Evolutionary conservation across 2,329 filamentous ascomycete genomes (phyloP), one percentile per base, ranked within the genome.

Genomic region (Stemphylium beticola): DNA sequence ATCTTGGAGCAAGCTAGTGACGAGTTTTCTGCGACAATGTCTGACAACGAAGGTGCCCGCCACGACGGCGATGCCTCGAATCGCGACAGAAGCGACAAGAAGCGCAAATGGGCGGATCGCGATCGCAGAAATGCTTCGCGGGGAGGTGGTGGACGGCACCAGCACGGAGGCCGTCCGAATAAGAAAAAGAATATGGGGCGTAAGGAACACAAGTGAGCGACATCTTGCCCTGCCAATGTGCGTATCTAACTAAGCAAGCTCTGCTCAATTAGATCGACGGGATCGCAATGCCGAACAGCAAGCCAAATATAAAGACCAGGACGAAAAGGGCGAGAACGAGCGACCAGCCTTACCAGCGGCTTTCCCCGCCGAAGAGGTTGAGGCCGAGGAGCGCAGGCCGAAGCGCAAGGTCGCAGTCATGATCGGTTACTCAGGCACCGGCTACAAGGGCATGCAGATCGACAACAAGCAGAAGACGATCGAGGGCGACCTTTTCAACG

Each of bases 371-470:
- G 92, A 95, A 61, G 93, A 97, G 77, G 93, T 97, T 64, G 91
- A 89, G 11, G 87, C 87, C 41, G 95, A 99, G 75, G 88, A 89
- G 73, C 87, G 93, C 61, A 87, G 87, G 52, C 95, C 95, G 20
- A 99, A 99, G 83, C 88, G 91, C 76, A 99, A 99, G 80, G 93
- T 97, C 44, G 95, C 93, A 36, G 92, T 99, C 29, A 81, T 98
- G 81, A 88, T 99, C 66, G 95, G 95, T 14, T 99, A 99, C 76
- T 92, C 93, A 5, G 95, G 95, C 44, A 96, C 92, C 9, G 95
- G 95, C 14, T 99, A 99, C 81, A 93, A 92, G 78, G 95, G 95
- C 68, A 96, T 99, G 88, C 95, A 99, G 78, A 90, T 99, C 71
- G 83, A 80, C 61, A 72, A 77, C 62, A 78, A 87, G 61, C 87